Evolutionary conservation across 179 eudicot species (phyloP).

Genomic region (Spergularia azorica): DNA sequence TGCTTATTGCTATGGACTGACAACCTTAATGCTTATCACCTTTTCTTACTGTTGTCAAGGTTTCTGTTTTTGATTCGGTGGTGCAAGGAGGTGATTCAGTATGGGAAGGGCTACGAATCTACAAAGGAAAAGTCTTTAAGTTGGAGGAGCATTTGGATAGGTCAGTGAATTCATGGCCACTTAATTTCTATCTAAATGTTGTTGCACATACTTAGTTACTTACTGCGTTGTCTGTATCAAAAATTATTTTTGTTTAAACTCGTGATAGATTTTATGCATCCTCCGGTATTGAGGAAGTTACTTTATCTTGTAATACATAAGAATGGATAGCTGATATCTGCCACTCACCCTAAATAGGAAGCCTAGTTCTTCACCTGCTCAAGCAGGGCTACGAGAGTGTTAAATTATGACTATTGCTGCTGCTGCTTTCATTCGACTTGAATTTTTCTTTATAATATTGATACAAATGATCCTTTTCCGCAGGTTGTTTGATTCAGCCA

Average conservation of each 20-base stretch:
- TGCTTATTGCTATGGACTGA: constrained; percentile 3
- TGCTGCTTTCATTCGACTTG: not conserved
- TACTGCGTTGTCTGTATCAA: not conserved
- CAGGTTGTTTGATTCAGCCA: constrained; percentile 95
- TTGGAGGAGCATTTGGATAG: constrained; percentile 96
- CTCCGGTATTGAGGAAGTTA: no score
- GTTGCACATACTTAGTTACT: not conserved
- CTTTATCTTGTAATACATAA: not conserved
- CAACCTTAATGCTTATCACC: constrained; percentile 4
- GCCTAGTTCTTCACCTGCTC: not conserved
- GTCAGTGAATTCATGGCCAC: constrained; percentile 37
- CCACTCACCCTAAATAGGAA: not conserved
- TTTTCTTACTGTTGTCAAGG: constrained; percentile 48
- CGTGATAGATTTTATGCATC: no score
- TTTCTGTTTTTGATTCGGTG: constrained; percentile 93
- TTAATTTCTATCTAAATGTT: not conserved
- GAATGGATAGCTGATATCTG: not conserved
- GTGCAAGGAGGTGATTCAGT: constrained; percentile 99
- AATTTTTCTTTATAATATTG: not conserved
- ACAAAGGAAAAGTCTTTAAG: constrained; percentile 82
- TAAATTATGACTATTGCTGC: not conserved
- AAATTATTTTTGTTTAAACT: no score
- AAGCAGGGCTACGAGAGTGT: not conserved
- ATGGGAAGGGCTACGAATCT: constrained; percentile 98
- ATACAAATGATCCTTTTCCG: constrained; percentile 19